These are phyloP conservation scores for Coemansia sp. DNA, from an alignment of 192 early-diverging fungal species.

Conservation along the genomic window DNA sequence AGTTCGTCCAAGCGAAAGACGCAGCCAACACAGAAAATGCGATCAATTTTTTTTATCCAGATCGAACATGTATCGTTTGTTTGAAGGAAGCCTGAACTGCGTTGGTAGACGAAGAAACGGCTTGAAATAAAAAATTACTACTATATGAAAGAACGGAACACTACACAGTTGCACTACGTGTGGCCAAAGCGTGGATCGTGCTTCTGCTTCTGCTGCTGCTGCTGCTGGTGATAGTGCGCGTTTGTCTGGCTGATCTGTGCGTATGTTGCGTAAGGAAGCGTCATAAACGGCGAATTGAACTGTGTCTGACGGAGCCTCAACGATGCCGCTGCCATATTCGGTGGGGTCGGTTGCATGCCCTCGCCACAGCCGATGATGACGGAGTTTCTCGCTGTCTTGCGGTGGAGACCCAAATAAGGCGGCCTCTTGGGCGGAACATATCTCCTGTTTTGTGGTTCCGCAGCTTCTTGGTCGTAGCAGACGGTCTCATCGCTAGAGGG, in stretches of 20 bases:
- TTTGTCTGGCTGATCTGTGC: constrained; percentile 25
- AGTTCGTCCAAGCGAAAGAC: too few relatives aligned
- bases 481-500: constrained; percentile 13
- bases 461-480: neutral
- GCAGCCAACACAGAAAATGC: too few relatives aligned
- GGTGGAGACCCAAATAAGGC: constrained; percentile 41
- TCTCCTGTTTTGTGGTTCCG: neutral
- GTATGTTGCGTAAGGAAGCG: constrained; percentile 43
- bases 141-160: neutral
- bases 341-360: neutral
- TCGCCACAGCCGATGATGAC: neutral
- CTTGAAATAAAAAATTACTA: too few relatives aligned
- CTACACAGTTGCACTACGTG: neutral
- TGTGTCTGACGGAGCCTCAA: constrained; percentile 36
- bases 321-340: neutral
- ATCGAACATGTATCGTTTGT: too few relatives aligned
- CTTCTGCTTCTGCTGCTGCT: constrained; percentile 1
- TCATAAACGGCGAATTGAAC: constrained; percentile 52
- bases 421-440: constrained; percentile 41
- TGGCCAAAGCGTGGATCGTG: neutral
- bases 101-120: neutral
- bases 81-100: too few relatives aligned
- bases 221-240: neutral
- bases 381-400: constrained; percentile 8
- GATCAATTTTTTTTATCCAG: too few relatives aligned